Percentiles rank a stretch among this genome's conserved stretches.
Evolutionary conservation across 2,329 filamentous ascomycete genomes (phyloP).

Genomic region (Raffaelea albimanens): DNA sequence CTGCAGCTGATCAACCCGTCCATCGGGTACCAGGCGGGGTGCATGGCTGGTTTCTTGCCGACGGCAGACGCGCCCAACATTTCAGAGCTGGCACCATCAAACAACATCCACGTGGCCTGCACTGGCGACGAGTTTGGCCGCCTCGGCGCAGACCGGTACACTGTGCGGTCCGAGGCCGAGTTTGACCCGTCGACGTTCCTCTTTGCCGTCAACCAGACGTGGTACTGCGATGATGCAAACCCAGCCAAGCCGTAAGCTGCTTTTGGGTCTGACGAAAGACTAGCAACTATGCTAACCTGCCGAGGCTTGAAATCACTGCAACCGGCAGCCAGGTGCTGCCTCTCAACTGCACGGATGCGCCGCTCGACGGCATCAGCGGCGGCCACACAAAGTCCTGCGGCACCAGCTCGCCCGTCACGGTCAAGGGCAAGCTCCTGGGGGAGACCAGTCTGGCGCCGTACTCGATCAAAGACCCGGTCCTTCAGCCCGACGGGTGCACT

Average conservation of each 20-base stretch:
- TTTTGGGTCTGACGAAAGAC: no score
- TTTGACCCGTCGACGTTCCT: conserved; percentile 10
- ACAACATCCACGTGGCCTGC: conserved; percentile 1
- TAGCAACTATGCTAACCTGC: no score
- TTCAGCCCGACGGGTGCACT: conserved; percentile 13
- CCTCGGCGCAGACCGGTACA: conserved; percentile 6
- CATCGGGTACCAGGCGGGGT: conserved; percentile 14
- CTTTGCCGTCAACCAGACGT: conserved; percentile 15
- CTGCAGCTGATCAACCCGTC: conserved; percentile 12
- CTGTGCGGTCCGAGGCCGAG: conserved; percentile 8
- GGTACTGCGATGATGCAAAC: conserved; percentile 15
- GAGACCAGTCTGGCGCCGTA: conserved; percentile 11
- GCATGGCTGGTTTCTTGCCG: conserved; percentile 7
- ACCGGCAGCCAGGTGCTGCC: conserved; percentile 8
- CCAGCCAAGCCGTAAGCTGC: conserved; percentile 14
- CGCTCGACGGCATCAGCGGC: neutral
- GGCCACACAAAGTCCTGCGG: conserved; percentile 6
- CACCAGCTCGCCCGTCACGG: neutral
- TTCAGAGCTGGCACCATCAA: neutral
- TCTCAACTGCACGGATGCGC: conserved; percentile 8
- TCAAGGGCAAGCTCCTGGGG: conserved; percentile 1
- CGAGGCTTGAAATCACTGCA: conserved; percentile 11
- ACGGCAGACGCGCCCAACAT: no score
- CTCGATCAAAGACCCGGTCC: conserved; percentile 13
- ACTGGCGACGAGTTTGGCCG: conserved; percentile 4